A percentile compares a stretch with the other conserved stretches of the same genome.
These are phyloP conservation scores for Taphrina wiesneri DNA, from an alignment of 1,139 yeast genomes.

Conservation along the genomic window DNA sequence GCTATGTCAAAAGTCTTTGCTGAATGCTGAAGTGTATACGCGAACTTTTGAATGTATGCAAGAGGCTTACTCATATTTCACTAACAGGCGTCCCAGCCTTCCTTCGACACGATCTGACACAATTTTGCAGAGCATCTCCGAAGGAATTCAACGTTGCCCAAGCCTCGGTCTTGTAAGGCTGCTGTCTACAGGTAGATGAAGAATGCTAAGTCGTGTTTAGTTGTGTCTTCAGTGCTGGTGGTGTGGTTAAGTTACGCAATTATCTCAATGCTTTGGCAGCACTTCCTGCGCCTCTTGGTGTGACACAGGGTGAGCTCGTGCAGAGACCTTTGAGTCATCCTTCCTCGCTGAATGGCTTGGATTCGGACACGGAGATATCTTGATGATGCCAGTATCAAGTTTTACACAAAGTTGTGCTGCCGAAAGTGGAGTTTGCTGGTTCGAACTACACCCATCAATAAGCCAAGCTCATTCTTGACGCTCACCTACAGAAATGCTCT, in stretches of 20 bases:
- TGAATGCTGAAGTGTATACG: slow-evolving; percentile 43
- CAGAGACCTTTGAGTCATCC: not conserved
- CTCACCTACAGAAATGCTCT: too few species aligned
- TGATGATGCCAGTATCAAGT: too few species aligned
- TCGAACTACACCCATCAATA: too few species aligned
- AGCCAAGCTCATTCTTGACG: too few species aligned
- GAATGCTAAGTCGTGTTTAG: not conserved
- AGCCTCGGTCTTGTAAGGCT: slow-evolving; percentile 60
- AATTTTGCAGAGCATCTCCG: slow-evolving; percentile 92
- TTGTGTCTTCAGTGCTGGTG: slow-evolving; percentile 92
- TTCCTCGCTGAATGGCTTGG: not conserved
- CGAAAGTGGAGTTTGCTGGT: too few species aligned
- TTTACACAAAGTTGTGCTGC: too few species aligned
- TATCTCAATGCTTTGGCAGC: slow-evolving; percentile 51
- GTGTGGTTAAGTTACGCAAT: slow-evolving; percentile 71
- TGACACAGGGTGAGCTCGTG: not conserved
- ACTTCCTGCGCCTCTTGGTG: not conserved
- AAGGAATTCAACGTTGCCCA: slow-evolving; percentile 88
- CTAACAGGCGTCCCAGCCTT: slow-evolving; percentile 90
- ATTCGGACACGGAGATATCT: not conserved
- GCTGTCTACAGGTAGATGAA: not conserved
- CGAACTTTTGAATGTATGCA: slow-evolving; percentile 74
- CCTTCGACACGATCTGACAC: slow-evolving; percentile 78
- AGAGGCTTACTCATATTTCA: slow-evolving; percentile 83
- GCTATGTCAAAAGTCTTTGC: not conserved